These are phyloP conservation scores for Aspergillus tubingensis DNA, from an alignment of 2,329 filamentous ascomycete species.

Conservation along the genomic window DNA sequence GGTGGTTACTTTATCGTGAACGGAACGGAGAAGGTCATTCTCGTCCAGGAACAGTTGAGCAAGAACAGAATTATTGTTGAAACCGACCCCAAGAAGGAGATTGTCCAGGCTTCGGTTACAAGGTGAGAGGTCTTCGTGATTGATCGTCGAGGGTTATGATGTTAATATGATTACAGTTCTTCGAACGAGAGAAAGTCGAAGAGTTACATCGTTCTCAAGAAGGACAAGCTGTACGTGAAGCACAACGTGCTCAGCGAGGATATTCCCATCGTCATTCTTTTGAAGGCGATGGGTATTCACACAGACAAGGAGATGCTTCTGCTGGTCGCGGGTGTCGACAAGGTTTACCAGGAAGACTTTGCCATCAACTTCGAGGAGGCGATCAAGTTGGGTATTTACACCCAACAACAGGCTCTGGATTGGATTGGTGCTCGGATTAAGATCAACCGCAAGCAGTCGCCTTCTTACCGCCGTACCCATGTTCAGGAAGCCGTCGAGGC, in stretches of 20 bases:
- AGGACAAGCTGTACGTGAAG: slow-evolving; percentile 82
- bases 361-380: slow-evolving; percentile 93
- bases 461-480: slow-evolving; percentile 70
- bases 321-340: slow-evolving; percentile 84
- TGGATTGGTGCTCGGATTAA: slow-evolving; percentile 86
- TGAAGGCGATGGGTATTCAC: slow-evolving; percentile 91
- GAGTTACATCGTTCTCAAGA: slow-evolving; percentile 92
- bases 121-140: slow-evolving; percentile 41
- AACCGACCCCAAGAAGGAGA: slow-evolving; percentile 84
- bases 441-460: slow-evolving; percentile 69
- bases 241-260: slow-evolving; percentile 94
- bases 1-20: slow-evolving; percentile 98
- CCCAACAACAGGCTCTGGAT: slow-evolving; percentile 92
- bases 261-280: slow-evolving; percentile 88
- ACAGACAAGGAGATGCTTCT: slow-evolving; percentile 94
- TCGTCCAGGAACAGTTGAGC: slow-evolving; percentile 97
- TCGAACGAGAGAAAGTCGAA: slow-evolving; percentile 98
- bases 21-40: slow-evolving; percentile 96
- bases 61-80: slow-evolving; percentile 99
- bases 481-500: slow-evolving; percentile 92
- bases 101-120: slow-evolving; percentile 93
- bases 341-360: slow-evolving; percentile 90
- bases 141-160: background rate
- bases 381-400: slow-evolving; percentile 78
- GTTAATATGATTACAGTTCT: slow-evolving; percentile 62